Evolutionary conservation across 148 eudicot genomes (phyloP), one percentile per base, ranked within the genome.

Genomic region (Rhododendron kiyosumense): DNA sequence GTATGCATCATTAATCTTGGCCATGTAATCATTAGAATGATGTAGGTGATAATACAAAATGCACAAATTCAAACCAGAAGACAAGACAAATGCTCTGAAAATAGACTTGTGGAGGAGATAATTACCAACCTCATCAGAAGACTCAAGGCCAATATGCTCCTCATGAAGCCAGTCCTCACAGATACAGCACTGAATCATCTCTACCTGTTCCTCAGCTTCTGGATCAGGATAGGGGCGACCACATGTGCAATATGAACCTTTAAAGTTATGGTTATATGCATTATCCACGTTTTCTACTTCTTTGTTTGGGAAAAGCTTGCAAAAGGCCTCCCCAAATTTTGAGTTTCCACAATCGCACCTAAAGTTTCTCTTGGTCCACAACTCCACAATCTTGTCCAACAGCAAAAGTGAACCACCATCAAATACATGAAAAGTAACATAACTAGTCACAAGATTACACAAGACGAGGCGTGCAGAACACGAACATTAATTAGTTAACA

Each of bases 111-210:
- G 49, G 48, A 14, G 15, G 15, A 10, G 43, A 78, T 46, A 87
- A 84, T 61, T 24, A 91, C 92, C 71, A 87, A 97, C 99, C 98
- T 93, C 92, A 63, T 93, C 94, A 79, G 89, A 84, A 75, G 97
- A 90, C 83, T 91, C 92, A 45, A 95, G 94, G 85, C 98, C 98
- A 85, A 97, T 93, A 89, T 97, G 99, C 82, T 92, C 96, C 87
- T 93, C 94, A 85, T 97, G 99, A 91, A 94, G 96, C 99, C 99
- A 97, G 88, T 97, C 99, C 90, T 97, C 99, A 88, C 98, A 97
- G 85, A 95, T 82, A 86, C 98, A 94, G 86, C 99, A 97, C 71
- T 97, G 99, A 36, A 95, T 88, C 98, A 94, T 97, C 89, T 94
- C 99, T 85, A 91, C 96, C 87, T 94, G 96, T 69, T 92, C 96